Evolutionary conservation across 768 basidiomycete species (phyloP), one percentile per base, ranked within the genome.

Genomic region (Hysterangium stoloniferum): DNA sequence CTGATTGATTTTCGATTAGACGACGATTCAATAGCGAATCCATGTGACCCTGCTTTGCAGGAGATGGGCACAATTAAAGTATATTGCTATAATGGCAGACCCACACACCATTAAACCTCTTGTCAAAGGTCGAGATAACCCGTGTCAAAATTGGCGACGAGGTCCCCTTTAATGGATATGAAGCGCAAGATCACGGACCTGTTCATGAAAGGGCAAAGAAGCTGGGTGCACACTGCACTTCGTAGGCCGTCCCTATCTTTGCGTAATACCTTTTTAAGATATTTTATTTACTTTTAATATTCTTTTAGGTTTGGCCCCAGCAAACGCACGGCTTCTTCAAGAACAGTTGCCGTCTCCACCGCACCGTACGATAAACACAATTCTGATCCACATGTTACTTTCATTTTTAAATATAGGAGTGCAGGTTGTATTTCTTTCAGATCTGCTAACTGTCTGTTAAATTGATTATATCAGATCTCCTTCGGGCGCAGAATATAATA

Each of bases 341-440:
- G 43, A 34, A 17, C 13, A 4, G 20, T 35, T 35, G 48, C 44
- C 27, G 80, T 7, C 61, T 69, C 35, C 71, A 79, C 82, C 8
- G 64, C 68, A 44, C 68, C 79, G 0, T 69, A 76, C 56, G 75
- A 76, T 27, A 61, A 65, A 24, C 60, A 64, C 13, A 52, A 58
- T 17, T 63, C 63, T 6, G 58, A 61, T 3, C 75, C 80, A n/a
- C 77, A 74, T 48, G 79, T 84, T 22, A 76, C 79, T 13, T 86
- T 86, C 58, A 67, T 77, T 2, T 87, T 86, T 60, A 71, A 79
- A 34, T 86, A 86, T 61, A 47, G 48, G 27, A 51, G 52, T 31
- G 25, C 17, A 27, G 49, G 52, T 53, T 20, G 17, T 20, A 5
- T 31, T 19, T 31, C 8, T 7, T 52, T 32, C 31, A 32, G 9